These are phyloP conservation scores for Ascomycota sp. DNA, from an alignment of 2,329 filamentous ascomycete genomes.

Conservation along the genomic window DNA sequence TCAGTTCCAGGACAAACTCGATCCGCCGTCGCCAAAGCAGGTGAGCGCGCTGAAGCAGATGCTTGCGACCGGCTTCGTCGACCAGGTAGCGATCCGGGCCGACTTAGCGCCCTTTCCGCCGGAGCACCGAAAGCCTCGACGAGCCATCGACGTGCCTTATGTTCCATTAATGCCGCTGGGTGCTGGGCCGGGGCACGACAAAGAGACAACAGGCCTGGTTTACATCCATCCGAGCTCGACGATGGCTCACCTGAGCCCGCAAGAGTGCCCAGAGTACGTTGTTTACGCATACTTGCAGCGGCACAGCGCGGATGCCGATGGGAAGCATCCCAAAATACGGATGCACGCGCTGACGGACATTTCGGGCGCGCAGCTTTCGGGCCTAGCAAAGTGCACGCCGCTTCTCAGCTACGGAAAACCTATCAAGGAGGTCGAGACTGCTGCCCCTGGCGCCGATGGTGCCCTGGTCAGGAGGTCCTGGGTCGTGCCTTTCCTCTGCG, in stretches of 20 bases:
- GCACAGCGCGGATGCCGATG: slow-evolving; percentile 21
- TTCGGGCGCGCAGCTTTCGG: slow-evolving; percentile 53
- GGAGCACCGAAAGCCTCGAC: slow-evolving; percentile 48
- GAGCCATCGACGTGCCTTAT: slow-evolving; percentile 87
- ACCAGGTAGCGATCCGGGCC: slow-evolving; percentile 80
- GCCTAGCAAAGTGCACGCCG: slow-evolving; percentile 67
- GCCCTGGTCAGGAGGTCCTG: slow-evolving; percentile 48
- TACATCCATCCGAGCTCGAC: slow-evolving; percentile 77
- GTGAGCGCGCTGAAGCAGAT: slow-evolving; percentile 75
- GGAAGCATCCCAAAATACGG: slow-evolving; percentile 49
- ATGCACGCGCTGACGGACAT: slow-evolving; percentile 79
- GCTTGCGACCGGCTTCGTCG: slow-evolving; percentile 77
- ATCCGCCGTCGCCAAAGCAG: slow-evolving; percentile 43
- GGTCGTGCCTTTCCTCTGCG: slow-evolving; percentile 58
- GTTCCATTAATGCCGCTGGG: slow-evolving; percentile 59
- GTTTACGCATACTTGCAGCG: slow-evolving; percentile 75
- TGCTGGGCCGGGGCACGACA: slow-evolving; percentile 15
- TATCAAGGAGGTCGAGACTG: slow-evolving; percentile 52
- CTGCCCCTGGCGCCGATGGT: slow-evolving; percentile 13
- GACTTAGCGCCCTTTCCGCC: slow-evolving; percentile 63
- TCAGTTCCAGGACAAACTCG: slow-evolving; percentile 33
- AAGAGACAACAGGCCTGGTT: slow-evolving; percentile 39
- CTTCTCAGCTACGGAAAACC: slow-evolving; percentile 75
- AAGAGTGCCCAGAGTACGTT: slow-evolving; percentile 70
- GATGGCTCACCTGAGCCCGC: slow-evolving; percentile 45